A percentile compares a stretch with the other conserved stretches of the same genome.
phyloP scores from a whole-genome alignment of 2,329 filamentous ascomycete species.

The Stemphylium lycopersici region DNA sequence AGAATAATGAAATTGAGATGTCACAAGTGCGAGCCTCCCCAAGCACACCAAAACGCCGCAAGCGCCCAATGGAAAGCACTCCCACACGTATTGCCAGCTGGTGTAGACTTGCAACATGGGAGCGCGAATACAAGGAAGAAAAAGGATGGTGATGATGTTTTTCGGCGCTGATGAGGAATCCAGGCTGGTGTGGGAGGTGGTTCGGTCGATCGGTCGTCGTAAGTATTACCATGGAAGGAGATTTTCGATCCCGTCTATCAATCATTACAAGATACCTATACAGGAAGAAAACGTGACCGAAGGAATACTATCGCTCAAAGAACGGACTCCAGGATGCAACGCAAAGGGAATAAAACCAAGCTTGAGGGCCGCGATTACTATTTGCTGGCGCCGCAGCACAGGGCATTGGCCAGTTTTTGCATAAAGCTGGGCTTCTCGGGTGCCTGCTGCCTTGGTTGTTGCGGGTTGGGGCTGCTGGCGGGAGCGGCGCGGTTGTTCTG shows the following conservation, averaged over 20 bases:
- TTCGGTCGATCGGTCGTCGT: constrained; percentile 35
- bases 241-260: constrained; percentile 49
- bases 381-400: constrained; percentile 73
- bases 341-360: constrained; percentile 30
- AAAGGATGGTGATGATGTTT: constrained; percentile 24
- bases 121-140: constrained; percentile 29
- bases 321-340: constrained; percentile 46
- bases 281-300: constrained; percentile 43
- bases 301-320: constrained; percentile 39
- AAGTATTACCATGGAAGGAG: constrained; percentile 44
- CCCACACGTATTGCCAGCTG: constrained; percentile 27
- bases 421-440: constrained; percentile 73
- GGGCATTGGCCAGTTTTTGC: constrained; percentile 89
- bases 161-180: constrained; percentile 30
- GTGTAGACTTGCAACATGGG: constrained; percentile 25
- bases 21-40: constrained; percentile 26
- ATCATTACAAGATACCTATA: constrained; percentile 52
- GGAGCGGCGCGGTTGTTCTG: constrained; percentile 68
- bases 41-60: constrained; percentile 33
- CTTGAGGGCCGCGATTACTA: constrained; percentile 28
- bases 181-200: constrained; percentile 31
- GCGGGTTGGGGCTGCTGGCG: constrained; percentile 50
- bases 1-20: constrained; percentile 34
- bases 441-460: constrained; percentile 65
- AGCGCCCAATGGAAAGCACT: constrained; percentile 34